Evolutionary conservation across 208 protist genomes (phyloP).

Genomic region (Sergeia podlipaevii): DNA sequence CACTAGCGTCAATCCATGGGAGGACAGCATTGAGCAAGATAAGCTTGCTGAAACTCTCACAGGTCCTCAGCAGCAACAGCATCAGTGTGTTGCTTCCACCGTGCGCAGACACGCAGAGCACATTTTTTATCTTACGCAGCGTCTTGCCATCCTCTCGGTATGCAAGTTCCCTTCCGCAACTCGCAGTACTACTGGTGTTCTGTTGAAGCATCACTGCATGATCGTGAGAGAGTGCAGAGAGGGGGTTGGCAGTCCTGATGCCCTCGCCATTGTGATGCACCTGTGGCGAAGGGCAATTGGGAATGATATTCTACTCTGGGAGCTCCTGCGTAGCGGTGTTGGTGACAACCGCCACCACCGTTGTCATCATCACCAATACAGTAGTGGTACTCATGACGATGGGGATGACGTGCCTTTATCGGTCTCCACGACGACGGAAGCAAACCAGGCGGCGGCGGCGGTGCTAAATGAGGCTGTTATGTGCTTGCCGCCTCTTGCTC

Average conservation of each 20-base stretch:
- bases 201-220: constrained; percentile 26
- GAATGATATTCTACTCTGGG: constrained; percentile 18
- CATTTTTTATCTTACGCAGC: constrained; percentile 27
- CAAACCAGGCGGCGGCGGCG: no score
- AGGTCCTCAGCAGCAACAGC: background rate
- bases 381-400: no score
- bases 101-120: constrained; percentile 13
- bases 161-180: constrained; percentile 17
- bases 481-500: no score
- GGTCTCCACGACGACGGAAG: no score
- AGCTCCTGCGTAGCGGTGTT: no score
- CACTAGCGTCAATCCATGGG: background rate
- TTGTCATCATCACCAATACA: no score
- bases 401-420: no score
- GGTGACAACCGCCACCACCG: no score
- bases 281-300: constrained; percentile 35
- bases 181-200: constrained; percentile 17
- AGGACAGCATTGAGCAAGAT: background rate
- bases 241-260: constrained; percentile 8
- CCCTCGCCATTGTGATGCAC: constrained; percentile 19
- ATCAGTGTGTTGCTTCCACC: background rate
- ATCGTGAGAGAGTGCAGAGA: constrained; percentile 18
- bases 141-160: constrained; percentile 20
- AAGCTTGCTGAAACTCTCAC: background rate
- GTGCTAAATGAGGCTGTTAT: no score